Conservation (phyloP, 148 eudicot genomes). For the Amaranthus hypochondriacus region DNA sequence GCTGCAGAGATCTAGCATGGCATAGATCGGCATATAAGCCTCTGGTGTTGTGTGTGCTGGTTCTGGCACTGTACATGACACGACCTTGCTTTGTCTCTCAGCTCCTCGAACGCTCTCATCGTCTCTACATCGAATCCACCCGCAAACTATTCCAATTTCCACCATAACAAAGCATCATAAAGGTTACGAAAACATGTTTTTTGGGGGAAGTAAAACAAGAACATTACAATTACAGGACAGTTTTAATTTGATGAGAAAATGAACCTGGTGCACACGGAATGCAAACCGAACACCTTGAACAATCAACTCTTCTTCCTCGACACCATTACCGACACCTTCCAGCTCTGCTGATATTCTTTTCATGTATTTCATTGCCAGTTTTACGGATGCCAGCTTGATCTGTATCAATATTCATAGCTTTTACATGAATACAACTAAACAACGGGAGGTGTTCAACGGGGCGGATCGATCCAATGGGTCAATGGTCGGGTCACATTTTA, state of each 20-base stretch:
- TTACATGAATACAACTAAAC: neutral
- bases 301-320: slow-evolving; percentile 89
- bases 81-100: slow-evolving; percentile 72
- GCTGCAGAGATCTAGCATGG: slow-evolving; percentile 63
- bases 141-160: slow-evolving; percentile 55
- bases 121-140: slow-evolving; percentile 96
- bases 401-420: slow-evolving; percentile 20
- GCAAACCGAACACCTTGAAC: slow-evolving; percentile 95
- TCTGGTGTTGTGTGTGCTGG: slow-evolving; percentile 55
- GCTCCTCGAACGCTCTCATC: slow-evolving; percentile 92
- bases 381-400: slow-evolving; percentile 97
- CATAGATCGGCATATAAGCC: slow-evolving; percentile 46
- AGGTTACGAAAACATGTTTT: neutral
- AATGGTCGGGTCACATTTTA: too few relatives aligned
- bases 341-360: slow-evolving; percentile 91
- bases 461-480: too few relatives aligned
- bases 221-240: neutral
- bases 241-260: neutral
- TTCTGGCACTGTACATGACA: slow-evolving; percentile 55
- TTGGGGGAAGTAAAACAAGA: neutral
- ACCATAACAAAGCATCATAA: neutral
- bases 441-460: too few relatives aligned
- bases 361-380: slow-evolving; percentile 93
- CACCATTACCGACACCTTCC: slow-evolving; percentile 59
- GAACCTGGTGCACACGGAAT: slow-evolving; percentile 95